phyloP scores from a whole-genome alignment of 805 yeast genomes.

The Yamadazyma sp. region DNA sequence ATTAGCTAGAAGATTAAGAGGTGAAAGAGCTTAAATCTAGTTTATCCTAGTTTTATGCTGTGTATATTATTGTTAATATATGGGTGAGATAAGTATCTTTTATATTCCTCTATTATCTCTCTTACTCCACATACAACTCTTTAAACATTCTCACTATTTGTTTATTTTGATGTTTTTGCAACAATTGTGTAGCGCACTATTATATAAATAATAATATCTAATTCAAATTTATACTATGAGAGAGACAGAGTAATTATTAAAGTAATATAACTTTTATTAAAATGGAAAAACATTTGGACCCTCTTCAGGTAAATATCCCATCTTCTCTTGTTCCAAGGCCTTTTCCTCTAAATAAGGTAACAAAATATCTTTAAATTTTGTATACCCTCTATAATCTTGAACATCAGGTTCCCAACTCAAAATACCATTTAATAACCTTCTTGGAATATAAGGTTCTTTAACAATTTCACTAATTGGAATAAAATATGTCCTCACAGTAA shows the following conservation, averaged over 20 bases:
- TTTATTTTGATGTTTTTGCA: neutral
- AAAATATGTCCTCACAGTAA: slow-evolving; percentile 65
- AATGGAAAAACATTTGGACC: slow-evolving; percentile 45
- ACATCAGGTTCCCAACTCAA: slow-evolving; percentile 61
- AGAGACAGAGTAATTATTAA: neutral
- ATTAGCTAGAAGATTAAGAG: slow-evolving; percentile 51
- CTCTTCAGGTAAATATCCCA: slow-evolving; percentile 36
- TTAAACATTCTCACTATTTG: neutral
- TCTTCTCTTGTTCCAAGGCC: slow-evolving; percentile 46
- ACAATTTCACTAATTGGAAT: slow-evolving; percentile 51
- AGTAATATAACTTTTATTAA: slow-evolving; percentile 15
- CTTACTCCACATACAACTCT: no score
- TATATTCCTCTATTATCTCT: no score
- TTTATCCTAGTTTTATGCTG: slow-evolving; percentile 4
- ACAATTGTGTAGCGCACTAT: no score
- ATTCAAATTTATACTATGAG: neutral
- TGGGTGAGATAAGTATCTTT: no score
- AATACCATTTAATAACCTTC: slow-evolving; percentile 57
- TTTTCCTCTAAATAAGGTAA: slow-evolving; percentile 51
- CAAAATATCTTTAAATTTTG: slow-evolving; percentile 49
- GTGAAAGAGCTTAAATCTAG: slow-evolving; percentile 42
- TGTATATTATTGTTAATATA: slow-evolving; percentile 18
- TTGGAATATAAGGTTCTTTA: slow-evolving; percentile 59
- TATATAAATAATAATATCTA: neutral
- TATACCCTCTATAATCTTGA: slow-evolving; percentile 56